These are phyloP conservation scores for Protostelium mycophagum DNA, from an alignment of 78 protist species.

Conservation along the genomic window DNA sequence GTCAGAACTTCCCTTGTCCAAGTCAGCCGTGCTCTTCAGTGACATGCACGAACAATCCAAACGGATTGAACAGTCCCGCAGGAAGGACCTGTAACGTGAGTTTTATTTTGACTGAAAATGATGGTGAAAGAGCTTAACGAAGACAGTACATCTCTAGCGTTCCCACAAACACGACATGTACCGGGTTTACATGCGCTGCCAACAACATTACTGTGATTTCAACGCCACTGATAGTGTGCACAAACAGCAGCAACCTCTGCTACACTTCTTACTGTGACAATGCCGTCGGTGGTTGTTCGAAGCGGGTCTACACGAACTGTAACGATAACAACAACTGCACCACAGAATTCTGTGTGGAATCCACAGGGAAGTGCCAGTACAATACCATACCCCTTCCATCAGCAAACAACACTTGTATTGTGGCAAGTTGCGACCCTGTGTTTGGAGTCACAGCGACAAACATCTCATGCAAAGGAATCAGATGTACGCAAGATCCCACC, in stretches of 20 bases:
- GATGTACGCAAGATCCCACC: not conserved
- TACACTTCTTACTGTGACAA: not conserved
- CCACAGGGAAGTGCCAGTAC: not conserved
- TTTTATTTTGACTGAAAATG: not conserved
- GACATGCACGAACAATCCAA: not conserved
- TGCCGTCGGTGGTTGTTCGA: not conserved
- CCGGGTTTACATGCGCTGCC: too few species aligned
- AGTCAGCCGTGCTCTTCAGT: not conserved
- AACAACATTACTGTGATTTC: not conserved
- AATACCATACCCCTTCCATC: not conserved
- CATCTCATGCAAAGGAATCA: not conserved
- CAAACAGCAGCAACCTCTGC: not conserved
- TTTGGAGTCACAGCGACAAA: not conserved
- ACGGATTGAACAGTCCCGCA: not conserved
- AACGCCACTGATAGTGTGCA: not conserved
- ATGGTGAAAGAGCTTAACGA: not conserved
- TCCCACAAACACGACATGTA: not conserved
- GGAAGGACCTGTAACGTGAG: too few species aligned
- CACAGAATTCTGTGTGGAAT: conserved; percentile 4
- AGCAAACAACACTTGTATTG: not conserved
- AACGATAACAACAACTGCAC: conserved; percentile 21
- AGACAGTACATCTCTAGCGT: not conserved
- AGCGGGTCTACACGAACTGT: not conserved
- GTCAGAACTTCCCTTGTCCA: not conserved
- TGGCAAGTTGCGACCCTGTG: not conserved